phyloP scores from a whole-genome alignment of 805 yeast species.

The Saturnispora diversa region DNA sequence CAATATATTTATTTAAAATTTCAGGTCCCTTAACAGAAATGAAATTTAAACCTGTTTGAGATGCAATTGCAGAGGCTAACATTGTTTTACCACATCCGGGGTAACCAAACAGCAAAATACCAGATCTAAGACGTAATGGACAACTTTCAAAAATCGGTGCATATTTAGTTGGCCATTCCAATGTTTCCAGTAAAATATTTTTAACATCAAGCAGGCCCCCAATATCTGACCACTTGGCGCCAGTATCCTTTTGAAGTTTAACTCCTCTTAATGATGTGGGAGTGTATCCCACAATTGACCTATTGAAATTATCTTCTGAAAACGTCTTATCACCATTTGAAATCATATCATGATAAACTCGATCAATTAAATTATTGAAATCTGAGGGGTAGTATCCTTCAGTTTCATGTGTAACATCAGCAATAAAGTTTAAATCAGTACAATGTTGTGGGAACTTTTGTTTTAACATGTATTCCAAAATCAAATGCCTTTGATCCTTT shows the following conservation, averaged over 20 bases:
- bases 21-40: slow-evolving; percentile 95
- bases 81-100: slow-evolving; percentile 98
- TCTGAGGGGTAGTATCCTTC: slow-evolving; percentile 90
- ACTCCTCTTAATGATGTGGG: slow-evolving; percentile 85
- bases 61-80: slow-evolving; percentile 87
- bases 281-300: slow-evolving; percentile 57
- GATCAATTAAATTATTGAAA: slow-evolving; percentile 58
- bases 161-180: slow-evolving; percentile 96
- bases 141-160: slow-evolving; percentile 90
- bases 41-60: slow-evolving; percentile 88
- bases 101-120: slow-evolving; percentile 84
- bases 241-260: slow-evolving; percentile 64
- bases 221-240: slow-evolving; percentile 72
- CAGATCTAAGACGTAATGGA: slow-evolving; percentile 82
- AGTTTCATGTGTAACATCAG: slow-evolving; percentile 57
- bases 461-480: slow-evolving; percentile 31
- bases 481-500: slow-evolving; percentile 44
- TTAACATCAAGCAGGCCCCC: slow-evolving; percentile 84
- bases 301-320: slow-evolving; percentile 36
- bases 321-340: slow-evolving; percentile 13
- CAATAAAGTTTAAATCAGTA: slow-evolving; percentile 32
- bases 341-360: slow-evolving; percentile 50
- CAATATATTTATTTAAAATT: slow-evolving; percentile 87
- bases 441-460: slow-evolving; percentile 20
- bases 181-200: slow-evolving; percentile 66